A percentile compares a stretch with the other conserved stretches of the same genome.
These are phyloP conservation scores for Phoenix roebelenii DNA, from an alignment of 176 grass and related monocot genomes.

Conservation along the genomic window DNA sequence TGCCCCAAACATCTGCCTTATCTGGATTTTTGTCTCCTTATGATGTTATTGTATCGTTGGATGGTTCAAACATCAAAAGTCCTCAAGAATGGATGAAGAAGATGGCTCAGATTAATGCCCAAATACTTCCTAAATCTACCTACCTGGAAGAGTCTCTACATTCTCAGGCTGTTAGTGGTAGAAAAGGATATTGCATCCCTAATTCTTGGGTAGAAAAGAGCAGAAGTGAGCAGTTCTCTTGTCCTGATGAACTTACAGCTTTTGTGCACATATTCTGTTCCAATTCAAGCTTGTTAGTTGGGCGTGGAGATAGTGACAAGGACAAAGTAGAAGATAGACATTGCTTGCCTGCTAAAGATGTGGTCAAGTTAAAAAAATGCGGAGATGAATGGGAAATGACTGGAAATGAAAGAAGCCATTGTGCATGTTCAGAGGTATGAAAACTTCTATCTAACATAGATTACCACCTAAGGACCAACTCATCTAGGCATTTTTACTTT, in stretches of 20 bases:
- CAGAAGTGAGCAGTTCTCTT: slow-evolving; percentile 41
- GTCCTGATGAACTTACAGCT: slow-evolving; percentile 44
- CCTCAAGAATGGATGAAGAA: slow-evolving; percentile 55
- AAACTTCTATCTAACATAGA: too few species aligned
- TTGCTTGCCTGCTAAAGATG: slow-evolving; percentile 87
- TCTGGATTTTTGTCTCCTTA: slow-evolving; percentile 50
- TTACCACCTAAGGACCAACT: too few species aligned
- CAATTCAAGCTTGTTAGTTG: slow-evolving; percentile 20
- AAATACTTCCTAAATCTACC: slow-evolving; percentile 15
- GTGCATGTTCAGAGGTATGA: slow-evolving; percentile 58
- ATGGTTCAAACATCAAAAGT: slow-evolving; percentile 59
- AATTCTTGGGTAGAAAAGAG: slow-evolving; percentile 64
- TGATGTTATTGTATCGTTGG: slow-evolving; percentile 70
- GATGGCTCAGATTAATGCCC: slow-evolving; percentile 32
- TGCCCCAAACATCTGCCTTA: slow-evolving; percentile 54
- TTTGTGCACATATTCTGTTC: slow-evolving; percentile 37
- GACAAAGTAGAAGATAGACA: slow-evolving; percentile 34
- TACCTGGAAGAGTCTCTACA: slow-evolving; percentile 26
- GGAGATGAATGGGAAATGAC: slow-evolving; percentile 32
- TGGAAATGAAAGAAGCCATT: slow-evolving; percentile 31
- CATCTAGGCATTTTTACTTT: not conserved
- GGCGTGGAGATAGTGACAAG: slow-evolving; percentile 12
- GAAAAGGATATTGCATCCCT: slow-evolving; percentile 79
- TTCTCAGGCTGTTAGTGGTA: slow-evolving; percentile 25
- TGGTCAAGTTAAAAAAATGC: slow-evolving; percentile 74